Evolutionary conservation across 169 alveolate genomes (phyloP), one percentile per base, ranked within the genome.

Genomic region (Plasmodium gaboni): DNA sequence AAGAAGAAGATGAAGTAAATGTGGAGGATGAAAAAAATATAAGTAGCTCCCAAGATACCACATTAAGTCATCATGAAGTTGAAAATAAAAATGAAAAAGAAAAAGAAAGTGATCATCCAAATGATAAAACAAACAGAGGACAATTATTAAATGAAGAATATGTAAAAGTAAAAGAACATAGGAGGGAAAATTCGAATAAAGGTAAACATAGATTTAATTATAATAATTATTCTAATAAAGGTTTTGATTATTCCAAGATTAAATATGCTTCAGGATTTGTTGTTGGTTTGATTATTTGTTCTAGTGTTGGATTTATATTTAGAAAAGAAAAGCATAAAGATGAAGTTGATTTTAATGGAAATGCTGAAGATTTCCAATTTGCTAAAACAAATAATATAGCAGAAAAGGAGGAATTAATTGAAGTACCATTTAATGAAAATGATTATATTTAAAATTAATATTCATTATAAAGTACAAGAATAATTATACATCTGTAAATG

Each of bases 261-360:
- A 15, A 13, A 13, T 72, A 50, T 72, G 85, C 85, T 13, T 64
- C 38, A 50, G 85, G 69, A 72, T n/a, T 48, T 72, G n/a, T 4
- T 8, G 10, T 72, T 22, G 85, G 15, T 50, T 72, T 72, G 10
- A 5, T 51, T 50, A 72, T 53, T 24, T 51, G 65, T 53, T 72
- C 85, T 50, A 12, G 15, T 51, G 70, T 50, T 53, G 85, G 85
- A 51, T 72, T 51, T 59, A 2, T 60, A 17, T 12, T 72, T 12
- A 5, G 6, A 51, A 72, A 60, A 9, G 32, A 13, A 9, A 17
- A n/a, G 1, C 13, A 53, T 26, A 3, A 10, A 26, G 38, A 26
- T 24, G 85, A 72, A 51, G 68, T 51, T 17, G 70, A 72, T 51
- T 72, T 72, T 38, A 60, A 5, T 51, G 10, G 38, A 72, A 59